phyloP scores from a whole-genome alignment of 2,329 filamentous ascomycete genomes.

The Colletotrichum caudatum region DNA sequence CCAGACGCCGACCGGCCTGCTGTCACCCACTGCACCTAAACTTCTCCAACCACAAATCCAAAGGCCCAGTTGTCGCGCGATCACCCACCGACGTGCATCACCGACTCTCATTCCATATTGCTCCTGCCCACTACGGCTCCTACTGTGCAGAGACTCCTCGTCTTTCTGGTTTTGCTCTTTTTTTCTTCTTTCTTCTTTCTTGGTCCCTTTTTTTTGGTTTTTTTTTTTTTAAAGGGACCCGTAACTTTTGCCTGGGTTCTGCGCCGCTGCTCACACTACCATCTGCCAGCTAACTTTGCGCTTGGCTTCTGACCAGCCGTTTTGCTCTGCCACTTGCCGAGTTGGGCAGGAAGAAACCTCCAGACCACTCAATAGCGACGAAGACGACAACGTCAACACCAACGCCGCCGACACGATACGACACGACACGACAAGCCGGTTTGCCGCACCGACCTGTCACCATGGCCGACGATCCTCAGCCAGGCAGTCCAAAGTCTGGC shows the following conservation, averaged over 20 bases:
- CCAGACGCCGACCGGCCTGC: conserved; percentile 12
- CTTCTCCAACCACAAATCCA: conserved; percentile 17
- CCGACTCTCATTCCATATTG: background rate
- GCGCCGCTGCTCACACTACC: background rate
- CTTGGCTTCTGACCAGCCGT: conserved; percentile 5
- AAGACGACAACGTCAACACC: background rate
- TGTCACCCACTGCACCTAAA: conserved; percentile 28
- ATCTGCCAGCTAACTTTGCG: background rate
- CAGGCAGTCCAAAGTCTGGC: conserved; percentile 55
- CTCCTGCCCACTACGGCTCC: background rate
- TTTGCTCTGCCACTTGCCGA: conserved; percentile 25
- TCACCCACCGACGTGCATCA: conserved; percentile 6
- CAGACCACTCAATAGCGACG: conserved; percentile 16
- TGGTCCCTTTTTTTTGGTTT: background rate
- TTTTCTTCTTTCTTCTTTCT: background rate
- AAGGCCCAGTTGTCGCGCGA: conserved; percentile 14
- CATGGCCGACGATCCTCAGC: conserved; percentile 61
- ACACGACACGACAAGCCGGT: background rate
- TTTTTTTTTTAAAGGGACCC: background rate
- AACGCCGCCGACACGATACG: background rate
- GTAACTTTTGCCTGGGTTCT: background rate
- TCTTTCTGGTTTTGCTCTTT: background rate
- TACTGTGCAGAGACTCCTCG: conserved; percentile 1
- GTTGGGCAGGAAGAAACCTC: conserved; percentile 22
- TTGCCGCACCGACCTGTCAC: conserved; percentile 36